Percentiles rank a stretch among this genome's conserved stretches.
Evolutionary conservation across 345 rosid genomes (phyloP).

Genomic region (Leavenworthia alabamica): DNA sequence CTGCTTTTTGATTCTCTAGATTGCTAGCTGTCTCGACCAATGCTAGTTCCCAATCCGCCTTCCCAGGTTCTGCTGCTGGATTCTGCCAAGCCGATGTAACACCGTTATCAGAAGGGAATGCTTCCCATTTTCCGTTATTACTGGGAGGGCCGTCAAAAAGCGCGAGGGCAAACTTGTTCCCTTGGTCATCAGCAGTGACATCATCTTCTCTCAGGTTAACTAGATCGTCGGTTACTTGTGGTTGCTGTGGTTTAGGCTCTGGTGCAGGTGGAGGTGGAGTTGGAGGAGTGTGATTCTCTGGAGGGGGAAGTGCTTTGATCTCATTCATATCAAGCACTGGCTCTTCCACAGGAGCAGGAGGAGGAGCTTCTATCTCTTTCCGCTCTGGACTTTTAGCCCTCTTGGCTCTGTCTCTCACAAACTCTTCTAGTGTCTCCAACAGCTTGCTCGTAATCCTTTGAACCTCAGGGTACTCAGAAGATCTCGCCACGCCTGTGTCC

Average conservation of each 20-base stretch:
- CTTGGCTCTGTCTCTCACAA: constrained; percentile 72
- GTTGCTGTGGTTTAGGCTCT: constrained; percentile 37
- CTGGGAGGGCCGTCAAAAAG: constrained; percentile 60
- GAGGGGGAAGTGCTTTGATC: constrained; percentile 78
- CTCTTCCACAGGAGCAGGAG: constrained; percentile 33
- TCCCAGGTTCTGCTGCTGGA: constrained; percentile 64
- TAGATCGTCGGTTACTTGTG: constrained; percentile 53
- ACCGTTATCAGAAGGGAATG: constrained; percentile 56
- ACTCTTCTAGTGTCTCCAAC: constrained; percentile 77
- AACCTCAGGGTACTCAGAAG: constrained; percentile 90
- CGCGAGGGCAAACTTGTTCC: constrained; percentile 71
- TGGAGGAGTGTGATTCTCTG: constrained; percentile 49
- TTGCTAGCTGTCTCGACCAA: constrained; percentile 81
- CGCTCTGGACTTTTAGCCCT: constrained; percentile 65
- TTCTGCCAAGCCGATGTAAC: constrained; percentile 84
- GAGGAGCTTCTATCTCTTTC: constrained; percentile 50
- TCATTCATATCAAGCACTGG: constrained; percentile 56
- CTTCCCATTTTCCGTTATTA: constrained; percentile 66
- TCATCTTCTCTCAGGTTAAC: constrained; percentile 72
- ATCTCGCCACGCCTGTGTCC: constrained; percentile 66
- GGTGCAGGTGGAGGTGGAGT: constrained; percentile 50
- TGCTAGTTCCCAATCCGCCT: constrained; percentile 89
- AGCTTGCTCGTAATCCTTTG: constrained; percentile 77
- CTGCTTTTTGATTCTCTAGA: constrained; percentile 57
- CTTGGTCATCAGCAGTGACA: constrained; percentile 63